These are phyloP conservation scores for Hypocreales sp. DNA, from an alignment of 2,329 filamentous ascomycete genomes.

Conservation along the genomic window DNA sequence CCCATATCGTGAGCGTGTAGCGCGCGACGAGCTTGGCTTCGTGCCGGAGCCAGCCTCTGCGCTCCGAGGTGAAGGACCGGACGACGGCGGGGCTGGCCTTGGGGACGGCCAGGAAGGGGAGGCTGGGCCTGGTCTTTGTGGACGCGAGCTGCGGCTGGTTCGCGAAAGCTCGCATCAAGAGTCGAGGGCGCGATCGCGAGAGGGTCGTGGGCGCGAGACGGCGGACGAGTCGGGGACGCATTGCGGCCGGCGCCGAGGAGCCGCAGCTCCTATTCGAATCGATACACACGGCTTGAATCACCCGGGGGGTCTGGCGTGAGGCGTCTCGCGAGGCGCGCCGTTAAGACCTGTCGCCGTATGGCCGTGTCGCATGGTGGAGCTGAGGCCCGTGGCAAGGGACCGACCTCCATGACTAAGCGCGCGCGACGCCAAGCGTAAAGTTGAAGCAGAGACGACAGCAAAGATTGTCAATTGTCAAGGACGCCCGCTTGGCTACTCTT, in stretches of 20 bases:
- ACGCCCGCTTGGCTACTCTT: no score
- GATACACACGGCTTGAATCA: no score
- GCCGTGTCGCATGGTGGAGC: no score
- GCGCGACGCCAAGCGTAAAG: no score
- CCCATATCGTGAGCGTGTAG: conserved; percentile 51
- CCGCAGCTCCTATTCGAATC: neutral
- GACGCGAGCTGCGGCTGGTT: conserved; percentile 13
- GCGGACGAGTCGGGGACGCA: neutral
- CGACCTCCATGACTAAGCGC: no score
- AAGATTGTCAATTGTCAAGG: no score
- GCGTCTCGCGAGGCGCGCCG: no score
- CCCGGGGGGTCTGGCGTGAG: no score
- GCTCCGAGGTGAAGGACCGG: conserved; percentile 68
- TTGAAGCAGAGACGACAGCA: no score
- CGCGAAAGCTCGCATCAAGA: conserved; percentile 11
- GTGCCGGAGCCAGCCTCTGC: conserved; percentile 52
- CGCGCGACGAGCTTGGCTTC: conserved; percentile 56
- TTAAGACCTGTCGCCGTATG: no score
- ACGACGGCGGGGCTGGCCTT: conserved; percentile 37
- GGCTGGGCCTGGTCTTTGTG: conserved; percentile 16
- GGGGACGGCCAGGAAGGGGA: conserved; percentile 34
- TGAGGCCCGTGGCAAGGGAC: no score
- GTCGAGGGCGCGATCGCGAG: conserved; percentile 5
- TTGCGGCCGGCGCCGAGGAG: neutral
- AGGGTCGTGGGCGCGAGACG: conserved; percentile 8